These are phyloP conservation scores for Acaromyces ingoldii DNA, from an alignment of 1,284 basidiomycete genomes.

Conservation along the genomic window DNA sequence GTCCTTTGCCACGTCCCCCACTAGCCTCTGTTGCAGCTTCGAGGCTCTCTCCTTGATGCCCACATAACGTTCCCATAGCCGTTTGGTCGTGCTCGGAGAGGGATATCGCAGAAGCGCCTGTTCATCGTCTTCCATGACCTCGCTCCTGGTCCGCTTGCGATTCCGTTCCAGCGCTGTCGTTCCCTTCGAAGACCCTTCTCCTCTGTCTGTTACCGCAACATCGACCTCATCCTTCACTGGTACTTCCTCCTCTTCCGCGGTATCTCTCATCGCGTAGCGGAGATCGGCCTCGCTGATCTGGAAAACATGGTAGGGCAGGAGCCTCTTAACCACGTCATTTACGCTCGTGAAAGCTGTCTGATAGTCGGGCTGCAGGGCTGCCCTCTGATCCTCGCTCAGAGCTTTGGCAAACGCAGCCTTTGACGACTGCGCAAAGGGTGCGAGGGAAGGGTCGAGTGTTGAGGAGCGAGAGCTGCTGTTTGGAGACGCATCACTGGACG, in stretches of 20 bases:
- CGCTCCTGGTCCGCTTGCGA: not conserved
- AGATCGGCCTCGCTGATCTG: conserved; percentile 41
- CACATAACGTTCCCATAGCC: not conserved
- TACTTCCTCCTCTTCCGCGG: not conserved
- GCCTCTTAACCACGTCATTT: conserved; percentile 31
- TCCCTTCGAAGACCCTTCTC: not conserved
- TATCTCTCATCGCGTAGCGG: conserved; percentile 9
- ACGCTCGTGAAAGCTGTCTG: conserved; percentile 31
- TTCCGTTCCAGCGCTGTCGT: not conserved
- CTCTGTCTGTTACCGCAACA: not conserved
- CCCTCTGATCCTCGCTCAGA: conserved; percentile 21
- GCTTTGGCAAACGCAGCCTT: not conserved
- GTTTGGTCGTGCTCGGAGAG: not conserved
- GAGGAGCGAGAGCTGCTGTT: not conserved
- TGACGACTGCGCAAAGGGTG: not conserved
- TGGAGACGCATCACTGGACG: not conserved
- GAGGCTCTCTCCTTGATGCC: not conserved
- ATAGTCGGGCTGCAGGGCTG: conserved; percentile 31
- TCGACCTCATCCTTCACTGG: not conserved
- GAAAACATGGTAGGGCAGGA: conserved; percentile 48
- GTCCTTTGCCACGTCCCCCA: no score
- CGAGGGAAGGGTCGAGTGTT: not conserved
- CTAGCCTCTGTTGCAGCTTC: not conserved
- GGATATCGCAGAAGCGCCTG: not conserved
- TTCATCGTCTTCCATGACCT: not conserved